phyloP scores from a whole-genome alignment of 192 early-diverging fungal genomes.

The Coemansia sp. region DNA sequence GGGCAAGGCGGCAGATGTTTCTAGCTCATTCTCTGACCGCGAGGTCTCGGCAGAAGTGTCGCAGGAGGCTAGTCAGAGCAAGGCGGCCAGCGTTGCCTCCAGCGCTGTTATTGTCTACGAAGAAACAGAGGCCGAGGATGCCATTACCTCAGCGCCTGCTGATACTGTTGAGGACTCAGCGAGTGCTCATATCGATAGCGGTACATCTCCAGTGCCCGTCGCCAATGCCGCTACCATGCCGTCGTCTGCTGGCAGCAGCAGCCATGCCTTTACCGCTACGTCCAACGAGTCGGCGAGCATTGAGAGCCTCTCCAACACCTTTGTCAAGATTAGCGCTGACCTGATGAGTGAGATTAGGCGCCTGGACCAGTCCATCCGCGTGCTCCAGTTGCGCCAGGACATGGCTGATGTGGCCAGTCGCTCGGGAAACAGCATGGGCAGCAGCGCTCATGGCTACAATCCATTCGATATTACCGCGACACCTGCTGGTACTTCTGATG shows the following conservation, averaged over 20 bases:
- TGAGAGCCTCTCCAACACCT: slow-evolving; percentile 34
- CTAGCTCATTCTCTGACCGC: not conserved
- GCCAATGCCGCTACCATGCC: not conserved
- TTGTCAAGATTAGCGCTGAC: slow-evolving; percentile 46
- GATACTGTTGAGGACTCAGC: not conserved
- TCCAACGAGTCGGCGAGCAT: slow-evolving; percentile 14
- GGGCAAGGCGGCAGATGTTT: not conserved
- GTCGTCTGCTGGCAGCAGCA: not conserved
- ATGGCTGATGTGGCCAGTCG: slow-evolving; percentile 20
- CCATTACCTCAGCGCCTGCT: not conserved
- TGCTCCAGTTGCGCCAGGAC: slow-evolving; percentile 38
- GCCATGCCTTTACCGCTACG: slow-evolving; percentile 3
- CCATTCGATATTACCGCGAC: slow-evolving; percentile 20
- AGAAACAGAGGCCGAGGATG: not conserved
- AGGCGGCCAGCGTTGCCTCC: not conserved
- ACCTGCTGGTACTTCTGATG: slow-evolving; percentile 10
- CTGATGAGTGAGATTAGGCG: slow-evolving; percentile 48
- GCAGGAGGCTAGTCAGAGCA: not conserved
- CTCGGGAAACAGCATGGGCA: slow-evolving; percentile 5
- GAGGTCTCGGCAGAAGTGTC: not conserved
- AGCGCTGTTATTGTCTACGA: not conserved
- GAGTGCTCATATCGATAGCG: not conserved
- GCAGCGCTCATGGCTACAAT: slow-evolving; percentile 3
- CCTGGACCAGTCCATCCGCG: slow-evolving; percentile 39
- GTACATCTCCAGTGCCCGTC: not conserved